A percentile compares a stretch with the other conserved stretches of the same genome.
These are phyloP conservation scores for Rhodomyrtus tomentosa DNA, from an alignment of 345 rosid species.

Conservation along the genomic window DNA sequence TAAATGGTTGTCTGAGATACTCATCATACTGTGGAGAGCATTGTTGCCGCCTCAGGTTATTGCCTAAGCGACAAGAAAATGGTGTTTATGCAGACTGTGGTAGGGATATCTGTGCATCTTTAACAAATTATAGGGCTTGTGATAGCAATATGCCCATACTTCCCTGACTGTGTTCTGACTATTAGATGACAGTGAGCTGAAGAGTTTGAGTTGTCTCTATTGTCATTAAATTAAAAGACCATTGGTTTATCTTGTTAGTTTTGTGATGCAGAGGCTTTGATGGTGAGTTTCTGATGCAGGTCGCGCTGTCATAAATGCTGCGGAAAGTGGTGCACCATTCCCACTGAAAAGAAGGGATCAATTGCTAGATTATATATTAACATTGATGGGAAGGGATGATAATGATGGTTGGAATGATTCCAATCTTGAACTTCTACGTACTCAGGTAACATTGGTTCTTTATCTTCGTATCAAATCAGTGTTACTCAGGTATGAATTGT, in stretches of 20 bases:
- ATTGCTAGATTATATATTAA: constrained; percentile 79
- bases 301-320: constrained; percentile 84
- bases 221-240: neutral
- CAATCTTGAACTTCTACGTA: constrained; percentile 74
- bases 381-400: constrained; percentile 92
- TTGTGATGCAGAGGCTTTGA: neutral
- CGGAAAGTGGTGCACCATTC: constrained; percentile 78
- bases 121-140: too few relatives aligned
- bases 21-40: neutral
- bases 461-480: neutral
- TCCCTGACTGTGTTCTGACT: neutral
- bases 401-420: constrained; percentile 74
- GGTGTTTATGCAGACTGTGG: too few relatives aligned
- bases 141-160: too few relatives aligned
- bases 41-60: neutral
- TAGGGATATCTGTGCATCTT: too few relatives aligned
- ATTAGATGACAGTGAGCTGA: neutral
- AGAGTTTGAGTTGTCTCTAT: neutral
- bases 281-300: constrained; percentile 38
- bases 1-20: neutral
- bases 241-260: neutral
- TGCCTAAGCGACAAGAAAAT: neutral
- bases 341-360: constrained; percentile 85
- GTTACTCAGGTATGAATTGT: neutral
- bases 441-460: constrained; percentile 40